Percentiles rank a stretch among this genome's conserved stretches.
Evolutionary conservation across 2,329 filamentous ascomycete species (phyloP).

Genomic region (Cryoendolithus antarcticus): DNA sequence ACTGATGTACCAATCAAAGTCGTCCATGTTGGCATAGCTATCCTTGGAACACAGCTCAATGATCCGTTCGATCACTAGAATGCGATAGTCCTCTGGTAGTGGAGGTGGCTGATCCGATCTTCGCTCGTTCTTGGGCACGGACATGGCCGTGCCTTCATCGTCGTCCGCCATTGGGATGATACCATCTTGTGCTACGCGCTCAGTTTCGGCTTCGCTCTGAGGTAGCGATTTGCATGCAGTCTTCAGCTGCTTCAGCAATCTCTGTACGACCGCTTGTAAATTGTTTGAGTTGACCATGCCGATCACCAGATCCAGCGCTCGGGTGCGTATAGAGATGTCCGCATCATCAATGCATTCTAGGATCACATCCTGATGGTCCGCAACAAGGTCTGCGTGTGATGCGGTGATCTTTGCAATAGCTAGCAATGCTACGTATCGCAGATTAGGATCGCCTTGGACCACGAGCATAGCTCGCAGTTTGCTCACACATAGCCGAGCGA

Average conservation of each 20-base stretch:
- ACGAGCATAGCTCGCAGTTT: slow-evolving; percentile 92
- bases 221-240: slow-evolving; percentile 48
- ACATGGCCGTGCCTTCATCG: slow-evolving; percentile 45
- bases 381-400: slow-evolving; percentile 78
- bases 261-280: slow-evolving; percentile 68
- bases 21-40: slow-evolving; percentile 71
- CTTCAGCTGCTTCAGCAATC: slow-evolving; percentile 70
- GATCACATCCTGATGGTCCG: slow-evolving; percentile 90
- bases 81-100: slow-evolving; percentile 74
- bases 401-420: slow-evolving; percentile 90
- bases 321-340: slow-evolving; percentile 89
- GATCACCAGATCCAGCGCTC: slow-evolving; percentile 80
- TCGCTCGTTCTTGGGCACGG: slow-evolving; percentile 39
- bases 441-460: slow-evolving; percentile 82
- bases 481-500: slow-evolving; percentile 80
- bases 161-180: slow-evolving; percentile 41
- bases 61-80: slow-evolving; percentile 71
- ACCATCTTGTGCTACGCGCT: slow-evolving; percentile 30
- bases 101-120: slow-evolving; percentile 41
- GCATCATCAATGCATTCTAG: slow-evolving; percentile 90
- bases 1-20: slow-evolving; percentile 98
- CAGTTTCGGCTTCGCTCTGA: slow-evolving; percentile 33
- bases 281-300: slow-evolving; percentile 90
- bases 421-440: slow-evolving; percentile 93
- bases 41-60: slow-evolving; percentile 80